Evolutionary conservation across 495 filamentous ascomycete species (phyloP).

Genomic region (Trichoderma orchidacearum): DNA sequence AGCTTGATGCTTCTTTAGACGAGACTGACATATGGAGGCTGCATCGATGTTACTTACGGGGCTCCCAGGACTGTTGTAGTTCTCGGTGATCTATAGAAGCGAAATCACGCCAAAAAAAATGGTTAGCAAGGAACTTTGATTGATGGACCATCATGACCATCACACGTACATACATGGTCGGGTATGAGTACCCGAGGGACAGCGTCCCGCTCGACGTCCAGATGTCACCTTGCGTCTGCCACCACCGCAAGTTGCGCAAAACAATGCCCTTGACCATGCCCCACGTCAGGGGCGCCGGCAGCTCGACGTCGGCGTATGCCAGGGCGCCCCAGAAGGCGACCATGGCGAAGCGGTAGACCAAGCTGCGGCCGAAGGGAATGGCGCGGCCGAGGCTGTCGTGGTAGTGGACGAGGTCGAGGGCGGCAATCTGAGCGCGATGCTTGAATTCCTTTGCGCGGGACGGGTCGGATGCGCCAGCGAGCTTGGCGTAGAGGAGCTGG

Average conservation of each 20-base stretch:
- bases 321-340: constrained; percentile 68
- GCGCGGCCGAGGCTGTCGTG: constrained; percentile 49
- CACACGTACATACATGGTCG: constrained; percentile 57
- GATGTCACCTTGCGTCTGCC: constrained; percentile 59
- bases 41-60: constrained; percentile 16
- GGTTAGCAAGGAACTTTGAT: not conserved
- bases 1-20: not conserved
- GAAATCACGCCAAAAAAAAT: not conserved
- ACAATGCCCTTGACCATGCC: constrained; percentile 66
- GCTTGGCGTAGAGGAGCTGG: constrained; percentile 61
- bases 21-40: not conserved
- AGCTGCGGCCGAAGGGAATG: constrained; percentile 62
- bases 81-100: constrained; percentile 41
- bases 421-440: constrained; percentile 47
- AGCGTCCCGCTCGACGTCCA: constrained; percentile 61
- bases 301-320: constrained; percentile 59
- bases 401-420: constrained; percentile 61
- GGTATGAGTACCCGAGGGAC: constrained; percentile 65
- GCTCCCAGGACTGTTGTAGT: constrained; percentile 62
- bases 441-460: constrained; percentile 55
- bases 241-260: constrained; percentile 63
- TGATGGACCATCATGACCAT: not conserved
- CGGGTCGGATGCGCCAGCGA: constrained; percentile 55
- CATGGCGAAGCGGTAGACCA: constrained; percentile 74
- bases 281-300: constrained; percentile 57